Base-by-base conservation (phyloP, 192 early-diverging fungal genomes). In the Chytriomyces confervae region DNA sequence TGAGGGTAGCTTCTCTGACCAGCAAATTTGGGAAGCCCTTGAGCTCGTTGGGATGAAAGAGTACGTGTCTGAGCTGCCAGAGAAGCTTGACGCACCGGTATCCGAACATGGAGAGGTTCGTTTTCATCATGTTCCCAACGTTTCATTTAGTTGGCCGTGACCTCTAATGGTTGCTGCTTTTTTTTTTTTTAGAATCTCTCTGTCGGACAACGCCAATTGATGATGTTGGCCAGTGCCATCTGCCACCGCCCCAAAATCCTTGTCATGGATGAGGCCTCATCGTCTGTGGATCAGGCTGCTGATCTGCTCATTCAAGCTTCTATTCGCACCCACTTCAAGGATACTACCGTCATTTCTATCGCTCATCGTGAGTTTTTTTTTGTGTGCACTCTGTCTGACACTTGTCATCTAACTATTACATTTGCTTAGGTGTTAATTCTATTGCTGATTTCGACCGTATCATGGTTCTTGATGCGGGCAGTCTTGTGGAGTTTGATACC, bases 391-490 rank as follows among this genome's bases (percentile, higher is more conserved):
- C n/a, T 83, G n/a, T 67, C 75, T 13, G 9, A 85, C 77, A 85
- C 77, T 13, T 13, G 78, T 82, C 24, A 75, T 49, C 27, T 82
- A 86, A 46, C 62, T 87, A 43, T 69, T 69, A 86, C 62, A 85
- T 87, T 36, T 36, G 36, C 4, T 36, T 36, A 36, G 36, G 94
- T 80, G 86, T 95, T 64, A 85, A 91, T 65, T 95, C 95, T 0
- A 88, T 96, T 50, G 91, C 91, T 7, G 93, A 93, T 79, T 95
- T 94, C 75, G 93, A 95, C 79, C 87, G 91, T 10, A 87, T 95
- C 29, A 69, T 94, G 65, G 93, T 96, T 10, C 66, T 94, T 76
- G 92, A 94, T 77, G 85, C 84, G 48, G 95, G 95, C 10, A 70
- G 80, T 11, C 68, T 94, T 2, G 88, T 87, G 7, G 95, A 97